Percentiles rank a stretch among this genome's conserved stretches.
Evolutionary conservation across 2,329 filamentous ascomycete species (phyloP).

Genomic region (Beauveria asiatica): DNA sequence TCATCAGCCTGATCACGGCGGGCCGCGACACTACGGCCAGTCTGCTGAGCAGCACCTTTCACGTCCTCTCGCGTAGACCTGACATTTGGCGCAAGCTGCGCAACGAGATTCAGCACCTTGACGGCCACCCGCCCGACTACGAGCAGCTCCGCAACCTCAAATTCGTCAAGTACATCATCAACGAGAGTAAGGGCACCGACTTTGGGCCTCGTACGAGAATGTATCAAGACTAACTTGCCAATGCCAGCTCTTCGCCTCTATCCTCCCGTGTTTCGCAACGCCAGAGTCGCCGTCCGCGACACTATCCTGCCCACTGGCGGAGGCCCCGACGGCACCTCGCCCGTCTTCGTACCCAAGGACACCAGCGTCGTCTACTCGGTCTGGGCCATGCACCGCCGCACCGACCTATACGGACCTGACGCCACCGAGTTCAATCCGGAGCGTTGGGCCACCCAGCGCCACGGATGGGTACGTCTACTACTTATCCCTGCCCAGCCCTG

Average conservation of each 20-base stretch:
- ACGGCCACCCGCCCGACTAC: background rate
- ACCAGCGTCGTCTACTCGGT: conserved; percentile 14
- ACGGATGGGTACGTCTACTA: conserved; percentile 17
- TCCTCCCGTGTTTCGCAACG: conserved; percentile 26
- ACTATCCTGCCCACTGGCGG: conserved; percentile 28
- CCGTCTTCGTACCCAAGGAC: conserved; percentile 23
- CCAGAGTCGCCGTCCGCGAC: conserved; percentile 19
- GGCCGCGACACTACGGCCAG: conserved; percentile 19
- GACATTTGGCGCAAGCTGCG: conserved; percentile 9
- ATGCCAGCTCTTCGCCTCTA: conserved; percentile 23
- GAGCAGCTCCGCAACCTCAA: background rate
- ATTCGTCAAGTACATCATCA: background rate
- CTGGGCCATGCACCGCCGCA: conserved; percentile 25
- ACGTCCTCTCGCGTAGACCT: conserved; percentile 12
- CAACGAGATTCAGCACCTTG: background rate
- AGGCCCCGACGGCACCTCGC: conserved; percentile 22
- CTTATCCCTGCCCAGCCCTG: background rate
- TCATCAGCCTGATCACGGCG: conserved; percentile 15
- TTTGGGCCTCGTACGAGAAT: background rate
- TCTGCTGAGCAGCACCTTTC: conserved; percentile 17
- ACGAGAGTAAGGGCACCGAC: background rate
- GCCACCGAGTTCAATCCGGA: conserved; percentile 27
- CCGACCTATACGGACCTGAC: conserved; percentile 28
- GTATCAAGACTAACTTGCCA: background rate
- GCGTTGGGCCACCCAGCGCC: conserved; percentile 24